Percentiles rank a stretch among this genome's conserved stretches.
phyloP scores from a whole-genome alignment of 768 basidiomycete species.

The Lentinula aciculospora region DNA sequence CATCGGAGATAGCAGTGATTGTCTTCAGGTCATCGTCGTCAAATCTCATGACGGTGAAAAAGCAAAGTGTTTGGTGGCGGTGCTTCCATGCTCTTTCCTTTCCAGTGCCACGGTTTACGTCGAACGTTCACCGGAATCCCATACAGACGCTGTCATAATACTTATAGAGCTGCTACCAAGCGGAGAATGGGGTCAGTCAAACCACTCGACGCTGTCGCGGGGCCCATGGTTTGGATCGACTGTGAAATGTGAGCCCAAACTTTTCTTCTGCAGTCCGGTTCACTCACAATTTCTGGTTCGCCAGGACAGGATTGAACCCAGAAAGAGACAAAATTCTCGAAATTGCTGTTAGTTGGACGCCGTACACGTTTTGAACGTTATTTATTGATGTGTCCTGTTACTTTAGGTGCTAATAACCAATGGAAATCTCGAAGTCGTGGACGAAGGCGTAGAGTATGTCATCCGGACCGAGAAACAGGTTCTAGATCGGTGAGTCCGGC shows the following conservation, averaged over 20 bases:
- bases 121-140: background rate
- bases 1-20: background rate
- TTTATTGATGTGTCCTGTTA: background rate
- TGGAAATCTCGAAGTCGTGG: conserved; percentile 74
- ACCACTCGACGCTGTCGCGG: conserved; percentile 26
- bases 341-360: conserved; percentile 48
- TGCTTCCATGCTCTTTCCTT: background rate
- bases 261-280: background rate
- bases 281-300: background rate
- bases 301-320: conserved; percentile 62
- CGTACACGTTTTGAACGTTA: background rate
- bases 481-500: conserved; percentile 55
- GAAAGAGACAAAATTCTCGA: conserved; percentile 71
- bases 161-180: background rate
- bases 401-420: conserved; percentile 87
- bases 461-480: conserved; percentile 65
- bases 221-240: conserved; percentile 80
- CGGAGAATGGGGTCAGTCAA: background rate
- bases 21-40: background rate
- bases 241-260: conserved; percentile 58
- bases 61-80: background rate
- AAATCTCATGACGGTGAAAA: background rate
- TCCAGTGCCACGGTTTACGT: background rate
- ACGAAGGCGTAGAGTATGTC: conserved; percentile 74
- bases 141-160: background rate